phyloP scores from a whole-genome alignment of 805 yeast genomes.

The Starmerella bombicola region DNA sequence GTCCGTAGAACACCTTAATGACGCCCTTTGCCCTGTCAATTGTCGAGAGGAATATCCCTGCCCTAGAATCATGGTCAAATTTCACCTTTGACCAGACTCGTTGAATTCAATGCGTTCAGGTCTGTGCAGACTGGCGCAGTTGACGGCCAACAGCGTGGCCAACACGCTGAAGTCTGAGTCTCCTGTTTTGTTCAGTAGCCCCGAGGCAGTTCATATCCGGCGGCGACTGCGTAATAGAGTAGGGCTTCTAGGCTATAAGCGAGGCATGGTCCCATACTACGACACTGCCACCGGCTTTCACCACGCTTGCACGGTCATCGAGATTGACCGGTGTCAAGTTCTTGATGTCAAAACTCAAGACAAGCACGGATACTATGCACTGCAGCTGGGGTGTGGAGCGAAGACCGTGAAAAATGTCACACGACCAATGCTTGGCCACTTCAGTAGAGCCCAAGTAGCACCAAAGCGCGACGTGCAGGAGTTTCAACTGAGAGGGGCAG shows the following conservation, averaged over 20 bases:
- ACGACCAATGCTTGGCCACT: constrained; percentile 60
- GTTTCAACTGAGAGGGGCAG: constrained; percentile 58
- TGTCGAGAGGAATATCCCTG: too few relatives aligned
- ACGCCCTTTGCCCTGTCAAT: too few relatives aligned
- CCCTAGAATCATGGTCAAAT: too few relatives aligned
- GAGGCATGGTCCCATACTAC: constrained; percentile 76
- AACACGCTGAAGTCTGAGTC: constrained; percentile 31
- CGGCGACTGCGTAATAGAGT: constrained; percentile 64
- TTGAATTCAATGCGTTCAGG: constrained; percentile 12
- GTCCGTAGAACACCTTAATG: too few relatives aligned
- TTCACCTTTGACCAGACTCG: too few relatives aligned
- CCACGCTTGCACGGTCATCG: constrained; percentile 75
- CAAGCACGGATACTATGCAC: constrained; percentile 73
- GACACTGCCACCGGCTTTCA: constrained; percentile 54
- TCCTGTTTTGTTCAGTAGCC: constrained; percentile 50
- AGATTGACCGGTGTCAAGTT: constrained; percentile 81
- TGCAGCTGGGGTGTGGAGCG: constrained; percentile 74
- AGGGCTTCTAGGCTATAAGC: constrained; percentile 71
- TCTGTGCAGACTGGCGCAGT: constrained; percentile 24
- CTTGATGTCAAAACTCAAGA: constrained; percentile 53
- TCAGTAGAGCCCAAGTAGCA: constrained; percentile 63
- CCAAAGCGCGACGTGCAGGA: constrained; percentile 70
- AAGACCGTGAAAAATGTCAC: constrained; percentile 50
- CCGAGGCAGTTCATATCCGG: constrained; percentile 56
- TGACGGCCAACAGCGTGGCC: constrained; percentile 26